phyloP scores from a whole-genome alignment of 2,329 filamentous ascomycete species.

The Verticillium zaregamsianum region DNA sequence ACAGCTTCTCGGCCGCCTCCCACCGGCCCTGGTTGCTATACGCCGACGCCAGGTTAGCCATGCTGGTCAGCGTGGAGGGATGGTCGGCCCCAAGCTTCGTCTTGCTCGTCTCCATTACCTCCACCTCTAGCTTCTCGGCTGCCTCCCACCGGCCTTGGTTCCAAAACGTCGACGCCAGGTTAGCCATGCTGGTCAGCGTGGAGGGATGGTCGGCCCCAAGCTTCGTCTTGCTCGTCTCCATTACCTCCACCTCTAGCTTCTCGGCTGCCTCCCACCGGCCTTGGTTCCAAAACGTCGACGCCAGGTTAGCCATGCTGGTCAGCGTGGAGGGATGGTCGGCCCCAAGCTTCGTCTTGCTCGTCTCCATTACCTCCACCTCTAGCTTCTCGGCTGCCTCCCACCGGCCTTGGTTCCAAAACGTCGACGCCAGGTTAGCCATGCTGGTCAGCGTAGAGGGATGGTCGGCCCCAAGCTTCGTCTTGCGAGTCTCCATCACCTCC shows the following conservation, averaged over 20 bases:
- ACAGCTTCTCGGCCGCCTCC: constrained; percentile 11
- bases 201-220: constrained; percentile 6
- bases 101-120: constrained; percentile 7
- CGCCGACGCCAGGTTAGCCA: constrained; percentile 4
- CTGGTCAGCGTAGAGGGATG: not conserved
- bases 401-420: constrained; percentile 7
- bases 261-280: no score
- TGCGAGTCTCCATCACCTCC: constrained; percentile 5
- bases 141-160: constrained; percentile 10
- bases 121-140: constrained; percentile 7
- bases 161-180: not conserved
- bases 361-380: constrained; percentile 4
- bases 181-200: constrained; percentile 12
- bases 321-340: not conserved
- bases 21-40: constrained; percentile 8
- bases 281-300: not conserved
- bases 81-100: constrained; percentile 5
- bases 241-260: no score
- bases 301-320: constrained; percentile 1
- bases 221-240: no score
- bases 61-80: not conserved
- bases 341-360: constrained; percentile 7
- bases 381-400: constrained; percentile 13
- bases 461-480: constrained; percentile 6
- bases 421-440: constrained; percentile 5